phyloP scores from a whole-genome alignment of 371 early-diverging fungal species.

The Mucor mucedo region DNA sequence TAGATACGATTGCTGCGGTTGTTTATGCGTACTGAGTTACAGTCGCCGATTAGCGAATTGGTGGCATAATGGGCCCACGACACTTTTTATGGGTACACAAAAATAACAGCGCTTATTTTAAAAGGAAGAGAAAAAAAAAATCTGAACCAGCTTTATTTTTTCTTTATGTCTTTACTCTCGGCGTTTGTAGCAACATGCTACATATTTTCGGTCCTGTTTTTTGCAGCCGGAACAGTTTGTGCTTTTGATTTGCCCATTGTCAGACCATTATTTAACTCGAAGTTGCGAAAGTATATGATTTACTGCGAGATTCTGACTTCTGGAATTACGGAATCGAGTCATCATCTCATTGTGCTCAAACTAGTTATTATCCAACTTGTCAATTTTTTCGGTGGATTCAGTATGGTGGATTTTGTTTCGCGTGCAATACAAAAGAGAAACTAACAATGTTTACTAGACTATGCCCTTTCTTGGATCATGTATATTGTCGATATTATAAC shows the following conservation, averaged over 20 bases:
- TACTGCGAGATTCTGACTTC: conserved; percentile 12
- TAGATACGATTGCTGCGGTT: too few relatives aligned
- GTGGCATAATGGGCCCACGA: too few relatives aligned
- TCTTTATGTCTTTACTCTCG: background rate
- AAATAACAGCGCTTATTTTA: too few relatives aligned
- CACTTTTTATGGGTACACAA: too few relatives aligned
- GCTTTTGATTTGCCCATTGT: conserved; percentile 11
- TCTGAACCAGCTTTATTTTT: too few relatives aligned
- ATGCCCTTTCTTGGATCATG: conserved; percentile 20
- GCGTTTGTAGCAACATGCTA: conserved; percentile 18
- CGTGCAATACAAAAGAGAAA: background rate
- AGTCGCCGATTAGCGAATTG: too few relatives aligned
- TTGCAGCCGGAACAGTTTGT: conserved; percentile 5
- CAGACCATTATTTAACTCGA: background rate
- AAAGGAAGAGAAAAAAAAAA: too few relatives aligned
- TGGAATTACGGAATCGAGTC: conserved; percentile 25
- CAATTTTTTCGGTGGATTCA: conserved; percentile 33
- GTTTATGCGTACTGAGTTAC: too few relatives aligned
- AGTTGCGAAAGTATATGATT: conserved; percentile 2
- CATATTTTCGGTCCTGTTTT: conserved; percentile 11
- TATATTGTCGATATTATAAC: conserved; percentile 32
- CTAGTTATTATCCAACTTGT: conserved; percentile 22
- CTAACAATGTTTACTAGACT: conserved; percentile 20
- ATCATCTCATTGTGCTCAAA: conserved; percentile 32
- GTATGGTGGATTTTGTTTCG: conserved; percentile 21